Evolutionary conservation across 1,284 basidiomycete genomes (phyloP).

Genomic region (Ceratobasidium sp.): DNA sequence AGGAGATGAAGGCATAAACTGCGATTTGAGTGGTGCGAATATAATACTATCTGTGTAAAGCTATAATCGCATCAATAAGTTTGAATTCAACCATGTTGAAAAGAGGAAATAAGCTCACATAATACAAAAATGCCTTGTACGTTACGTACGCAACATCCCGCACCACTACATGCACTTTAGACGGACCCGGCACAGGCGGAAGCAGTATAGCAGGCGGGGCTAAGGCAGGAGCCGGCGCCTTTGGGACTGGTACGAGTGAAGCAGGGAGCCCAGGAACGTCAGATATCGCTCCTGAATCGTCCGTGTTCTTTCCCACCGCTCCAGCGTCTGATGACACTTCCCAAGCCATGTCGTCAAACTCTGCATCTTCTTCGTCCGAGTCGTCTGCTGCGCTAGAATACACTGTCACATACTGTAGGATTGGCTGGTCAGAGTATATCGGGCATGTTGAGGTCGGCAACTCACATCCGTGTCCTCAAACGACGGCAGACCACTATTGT

Average conservation of each 20-base stretch:
- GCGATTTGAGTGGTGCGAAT: slow-evolving; percentile 85
- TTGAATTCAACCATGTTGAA: slow-evolving; percentile 17
- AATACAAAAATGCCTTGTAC: slow-evolving; percentile 87
- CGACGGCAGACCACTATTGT: not conserved
- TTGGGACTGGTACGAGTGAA: slow-evolving; percentile 25
- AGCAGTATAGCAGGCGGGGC: not conserved
- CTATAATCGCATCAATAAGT: not conserved
- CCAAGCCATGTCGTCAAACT: slow-evolving; percentile 50
- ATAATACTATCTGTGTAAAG: slow-evolving; percentile 71
- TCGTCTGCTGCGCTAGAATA: slow-evolving; percentile 33
- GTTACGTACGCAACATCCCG: slow-evolving; percentile 86
- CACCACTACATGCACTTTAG: slow-evolving; percentile 75
- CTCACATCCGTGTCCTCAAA: slow-evolving; percentile 58
- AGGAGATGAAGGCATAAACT: slow-evolving; percentile 56
- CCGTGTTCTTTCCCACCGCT: slow-evolving; percentile 35
- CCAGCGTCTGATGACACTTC: slow-evolving; percentile 47
- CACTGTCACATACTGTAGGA: slow-evolving; percentile 5
- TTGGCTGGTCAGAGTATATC: not conserved
- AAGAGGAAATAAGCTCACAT: slow-evolving; percentile 64
- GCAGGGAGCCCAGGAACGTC: slow-evolving; percentile 32
- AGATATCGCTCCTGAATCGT: slow-evolving; percentile 38
- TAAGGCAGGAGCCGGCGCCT: not conserved
- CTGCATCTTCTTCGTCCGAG: slow-evolving; percentile 62
- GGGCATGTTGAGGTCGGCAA: not conserved
- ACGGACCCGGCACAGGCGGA: slow-evolving; percentile 45